A percentile compares a stretch with the other conserved stretches of the same genome.
Evolutionary conservation across 2,329 filamentous ascomycete species (phyloP).

Genomic region (Gremmenia infestans): DNA sequence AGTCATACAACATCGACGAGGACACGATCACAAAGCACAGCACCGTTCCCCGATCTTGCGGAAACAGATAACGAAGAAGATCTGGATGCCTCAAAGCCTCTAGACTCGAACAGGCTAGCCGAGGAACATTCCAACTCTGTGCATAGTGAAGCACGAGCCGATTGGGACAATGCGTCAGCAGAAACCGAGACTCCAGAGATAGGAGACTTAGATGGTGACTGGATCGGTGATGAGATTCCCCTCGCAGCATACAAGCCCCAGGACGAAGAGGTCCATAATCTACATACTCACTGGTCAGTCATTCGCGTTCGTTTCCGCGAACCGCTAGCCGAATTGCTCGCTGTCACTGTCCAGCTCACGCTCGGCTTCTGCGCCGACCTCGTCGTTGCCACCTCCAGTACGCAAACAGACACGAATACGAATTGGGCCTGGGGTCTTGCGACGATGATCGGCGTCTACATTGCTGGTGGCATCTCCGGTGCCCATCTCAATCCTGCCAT

Average conservation of each 20-base stretch:
- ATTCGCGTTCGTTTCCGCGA: constrained; percentile 44
- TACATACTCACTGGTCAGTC: constrained; percentile 38
- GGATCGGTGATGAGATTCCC: constrained; percentile 18
- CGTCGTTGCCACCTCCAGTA: constrained; percentile 30
- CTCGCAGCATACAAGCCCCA: constrained; percentile 20
- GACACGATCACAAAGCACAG: neutral
- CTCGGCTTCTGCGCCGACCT: constrained; percentile 46
- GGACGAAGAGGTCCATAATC: constrained; percentile 26
- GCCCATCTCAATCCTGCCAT: constrained; percentile 42
- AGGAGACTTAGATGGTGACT: constrained; percentile 13
- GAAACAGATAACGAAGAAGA: neutral
- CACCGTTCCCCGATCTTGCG: neutral
- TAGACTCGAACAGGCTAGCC: neutral
- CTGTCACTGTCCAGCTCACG: constrained; percentile 36
- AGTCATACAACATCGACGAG: neutral
- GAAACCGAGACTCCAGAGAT: constrained; percentile 16
- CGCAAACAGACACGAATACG: constrained; percentile 34
- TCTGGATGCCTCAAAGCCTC: neutral
- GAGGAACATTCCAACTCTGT: neutral
- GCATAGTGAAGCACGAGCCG: neutral
- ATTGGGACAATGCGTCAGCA: constrained; percentile 19
- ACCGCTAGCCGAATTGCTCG: constrained; percentile 48
- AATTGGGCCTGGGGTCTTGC: constrained; percentile 49
- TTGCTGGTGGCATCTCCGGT: constrained; percentile 43
- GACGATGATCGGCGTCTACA: constrained; percentile 46